Evolutionary conservation across 768 basidiomycete species (phyloP).

Genomic region (Xerocomellus dryophilus): DNA sequence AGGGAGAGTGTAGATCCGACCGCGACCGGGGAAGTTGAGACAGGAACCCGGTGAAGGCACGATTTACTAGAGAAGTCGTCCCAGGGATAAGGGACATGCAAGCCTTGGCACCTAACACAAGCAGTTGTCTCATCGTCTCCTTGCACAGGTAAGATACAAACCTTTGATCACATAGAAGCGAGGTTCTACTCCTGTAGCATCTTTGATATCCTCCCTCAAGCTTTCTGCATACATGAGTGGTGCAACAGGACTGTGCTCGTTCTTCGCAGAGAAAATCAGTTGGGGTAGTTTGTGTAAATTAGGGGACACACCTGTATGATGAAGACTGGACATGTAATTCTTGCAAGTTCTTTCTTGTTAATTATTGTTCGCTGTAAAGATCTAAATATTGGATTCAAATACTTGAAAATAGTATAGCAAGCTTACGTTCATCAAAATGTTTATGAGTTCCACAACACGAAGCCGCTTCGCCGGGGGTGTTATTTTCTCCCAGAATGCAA

Average conservation of each 20-base stretch:
- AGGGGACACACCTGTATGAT: constrained; percentile 57
- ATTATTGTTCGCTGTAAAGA: constrained; percentile 52
- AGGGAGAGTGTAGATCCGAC: constrained; percentile 45
- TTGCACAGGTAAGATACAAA: constrained; percentile 22
- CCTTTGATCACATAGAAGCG: constrained; percentile 62
- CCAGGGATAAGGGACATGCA: constrained; percentile 54
- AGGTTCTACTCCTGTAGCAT: constrained; percentile 45
- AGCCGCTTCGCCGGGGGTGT: constrained; percentile 54
- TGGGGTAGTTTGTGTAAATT: not conserved
- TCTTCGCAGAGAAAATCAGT: constrained; percentile 38
- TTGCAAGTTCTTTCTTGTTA: constrained; percentile 43
- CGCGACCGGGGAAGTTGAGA: constrained; percentile 47
- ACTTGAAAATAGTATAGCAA: not conserved
- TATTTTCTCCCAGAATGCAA: constrained; percentile 58
- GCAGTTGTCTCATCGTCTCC: not conserved
- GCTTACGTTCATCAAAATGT: constrained; percentile 60
- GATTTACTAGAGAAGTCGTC: constrained; percentile 60
- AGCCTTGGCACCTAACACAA: constrained; percentile 47
- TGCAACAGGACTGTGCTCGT: constrained; percentile 53
- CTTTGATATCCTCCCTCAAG: constrained; percentile 46
- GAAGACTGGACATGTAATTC: constrained; percentile 60
- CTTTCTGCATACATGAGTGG: constrained; percentile 57
- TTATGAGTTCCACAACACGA: constrained; percentile 50
- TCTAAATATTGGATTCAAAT: not conserved
- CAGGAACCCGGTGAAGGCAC: constrained; percentile 61